Evolutionary conservation across 352 stramenopile genomes (phyloP), one percentile per base, ranked within the genome.

Genomic region (Phytopythium vexans): DNA sequence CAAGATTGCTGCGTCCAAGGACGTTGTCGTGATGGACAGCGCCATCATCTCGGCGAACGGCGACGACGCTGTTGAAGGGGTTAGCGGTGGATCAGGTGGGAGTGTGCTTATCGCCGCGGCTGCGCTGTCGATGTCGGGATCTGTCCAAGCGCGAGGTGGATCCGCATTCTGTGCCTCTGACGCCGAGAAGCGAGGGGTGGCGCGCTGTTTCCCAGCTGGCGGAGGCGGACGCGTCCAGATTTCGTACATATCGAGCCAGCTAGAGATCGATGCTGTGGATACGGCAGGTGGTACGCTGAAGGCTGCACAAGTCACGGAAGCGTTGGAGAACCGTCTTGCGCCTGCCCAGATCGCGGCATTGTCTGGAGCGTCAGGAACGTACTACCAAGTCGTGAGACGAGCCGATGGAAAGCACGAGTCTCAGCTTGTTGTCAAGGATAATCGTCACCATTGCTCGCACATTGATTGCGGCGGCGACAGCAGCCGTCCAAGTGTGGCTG

Each of bases 181-280:
- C 14, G 60, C 64, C 8, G 48, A 40, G 14, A 74, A 69, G 1
- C 52, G 53, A 41, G 61, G 64, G 3, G 50, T 74, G 11, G 63
- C 41, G 7, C 64, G 74, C 21, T 90, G 80, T 16, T 86, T 68
- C 14, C 75, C 80, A 11, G 80, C 72, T 34, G 80, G 80, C 49
- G 80, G 80, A 7, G 80, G 80, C 21, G 80, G 80, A 2, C 74
- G 80, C 53, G 66, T 90, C 12, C 79, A 86, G 61, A 81, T 90
- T 33, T 66, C 70, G 15, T 90, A 76, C 57, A 72, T 76, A 42
- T 90, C 80, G 15, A 88, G 80, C 33, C 75, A 88, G 49, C 56
- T 90, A 0, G 58, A 82, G n/a, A 69, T 73, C 10, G 52, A 69
- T 48, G 63, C 69, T 1, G 70, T 90, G 7, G 73, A 87, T 52